Base-by-base conservation (phyloP, 2,329 filamentous ascomycete species). In the Aspergillus tamarii region DNA sequence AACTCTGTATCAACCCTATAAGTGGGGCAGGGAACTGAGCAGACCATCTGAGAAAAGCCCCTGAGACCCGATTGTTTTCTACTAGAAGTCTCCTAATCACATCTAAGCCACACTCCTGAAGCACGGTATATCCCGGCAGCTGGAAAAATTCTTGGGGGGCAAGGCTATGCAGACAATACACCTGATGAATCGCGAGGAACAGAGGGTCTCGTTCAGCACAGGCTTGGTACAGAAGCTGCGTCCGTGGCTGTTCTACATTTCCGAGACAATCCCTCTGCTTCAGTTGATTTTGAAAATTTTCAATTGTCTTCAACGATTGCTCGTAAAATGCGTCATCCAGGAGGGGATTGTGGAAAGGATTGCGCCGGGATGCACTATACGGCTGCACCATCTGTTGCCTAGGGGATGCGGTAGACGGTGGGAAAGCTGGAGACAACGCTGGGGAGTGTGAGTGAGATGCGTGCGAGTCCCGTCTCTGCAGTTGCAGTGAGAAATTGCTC, bases 111-210 rank as follows among this genome's bases (percentile, higher is more conserved):
- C 65, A 48, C 9, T 63, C 63, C 12, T 76, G 65, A 6, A 66
- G 56, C n/a, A 65, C 63, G 4, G 80, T 68, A 53, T 80, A 72
- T 1, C 77, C 74, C 14, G 83, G 70, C 3, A 81, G 64, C 14
- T 57, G 69, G 19, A 82, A 76, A 5, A 85, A 71, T 3, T 72
- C 64, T 1, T 67, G 59, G 0, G 74, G 77, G 21, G 80, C 73
- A 3, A 77, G 62, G 4, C 82, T 83, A 83, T 85, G 87, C 23
- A 84, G 71, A 71, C 88, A 91, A 73, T 87, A 89, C 2, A 90
- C 64, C 71, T 91, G 89, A 71, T 91, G 89, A 14, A 91, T 73
- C 7, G 84, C 80, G 57, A 93, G 69, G 72, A 89, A 93, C 71
- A 91, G 87, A 54, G 80, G 66, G 73, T 94, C 91, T 5, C 82